Base-by-base conservation (phyloP, 495 filamentous ascomycete genomes). In the Neurospora sp. region DNA sequence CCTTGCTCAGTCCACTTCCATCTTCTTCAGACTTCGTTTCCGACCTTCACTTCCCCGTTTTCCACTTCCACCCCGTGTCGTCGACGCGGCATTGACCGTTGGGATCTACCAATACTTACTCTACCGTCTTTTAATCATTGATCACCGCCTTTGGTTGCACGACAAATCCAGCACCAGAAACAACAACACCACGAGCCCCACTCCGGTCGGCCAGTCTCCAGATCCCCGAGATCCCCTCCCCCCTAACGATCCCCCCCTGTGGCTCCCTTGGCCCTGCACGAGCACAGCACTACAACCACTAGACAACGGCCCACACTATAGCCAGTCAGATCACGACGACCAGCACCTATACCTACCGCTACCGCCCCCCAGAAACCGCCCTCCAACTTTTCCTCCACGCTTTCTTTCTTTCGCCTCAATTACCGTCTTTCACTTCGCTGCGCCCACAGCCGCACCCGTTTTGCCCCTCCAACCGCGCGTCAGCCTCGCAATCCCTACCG, bases 341-440 rank as follows among this genome's bases (percentile, higher is more conserved):
- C 53, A 61, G 53, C 53, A 61, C 53, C 53, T 65, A 65, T 65
- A 65, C 53, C 53, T 65, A 65, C 53, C 53, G 53, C 53, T 65
- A 35, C 53, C 53, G 53, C 53, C 53, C 46, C 53, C 53, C 53
- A 65, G 53, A 65, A 65, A 14, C 27, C 27, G 53, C 53, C 53
- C 27, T 65, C 53, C 53, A 65, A 65, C 53, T 65, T 65, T 65
- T 27, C 27, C 27, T 65, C 53, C 27, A 68, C 46, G 41, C 72
- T 69, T 38, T 65, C 70, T 39, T 41, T 44, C 46, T 70, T 38
- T 59, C 74, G 68, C 53, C 37, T 41, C 42, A 40, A 65, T 22
- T 68, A 7, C 73, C n/a, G 39, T 70, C 14, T 76, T 73, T 71
- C 61, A 35, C 44, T 74, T 39, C 46, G 5, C 41, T 61, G 46